phyloP scores from a whole-genome alignment of 1,284 basidiomycete species.

The Heterobasidion irregulare region DNA sequence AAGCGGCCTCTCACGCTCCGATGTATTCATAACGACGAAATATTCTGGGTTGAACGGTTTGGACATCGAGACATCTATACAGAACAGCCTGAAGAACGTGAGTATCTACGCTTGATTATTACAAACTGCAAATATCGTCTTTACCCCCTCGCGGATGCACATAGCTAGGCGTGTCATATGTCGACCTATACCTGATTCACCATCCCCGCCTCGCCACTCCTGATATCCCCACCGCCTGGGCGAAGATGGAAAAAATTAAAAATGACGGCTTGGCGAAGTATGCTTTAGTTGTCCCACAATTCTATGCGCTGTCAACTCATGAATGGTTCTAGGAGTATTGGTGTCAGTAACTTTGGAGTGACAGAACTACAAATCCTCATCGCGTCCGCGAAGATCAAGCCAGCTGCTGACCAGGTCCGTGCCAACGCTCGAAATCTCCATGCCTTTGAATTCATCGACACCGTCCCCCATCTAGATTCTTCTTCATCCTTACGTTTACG shows the following conservation, averaged over 20 bases:
- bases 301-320: not conserved
- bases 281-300: not conserved
- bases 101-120: not conserved
- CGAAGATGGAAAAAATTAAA: slow-evolving; percentile 57
- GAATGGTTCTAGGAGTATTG: slow-evolving; percentile 53
- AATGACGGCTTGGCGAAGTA: slow-evolving; percentile 55
- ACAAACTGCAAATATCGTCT: not conserved
- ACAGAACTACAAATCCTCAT: slow-evolving; percentile 51
- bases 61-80: slow-evolving; percentile 29
- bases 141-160: not conserved
- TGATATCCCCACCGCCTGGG: slow-evolving; percentile 52
- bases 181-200: slow-evolving; percentile 73
- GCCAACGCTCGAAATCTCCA: not conserved
- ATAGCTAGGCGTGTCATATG: slow-evolving; percentile 57
- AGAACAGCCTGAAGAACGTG: slow-evolving; percentile 32
- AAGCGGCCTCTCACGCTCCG: slow-evolving; percentile 36
- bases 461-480: slow-evolving; percentile 30
- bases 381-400: slow-evolving; percentile 50
- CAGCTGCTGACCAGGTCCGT: slow-evolving; percentile 69
- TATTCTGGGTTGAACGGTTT: slow-evolving; percentile 26
- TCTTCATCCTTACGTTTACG: slow-evolving; percentile 69
- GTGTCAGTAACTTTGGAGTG: slow-evolving; percentile 71
- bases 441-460: not conserved
- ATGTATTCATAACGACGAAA: slow-evolving; percentile 54
- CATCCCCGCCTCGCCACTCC: slow-evolving; percentile 32